phyloP scores from a whole-genome alignment of 1,139 yeast species.

The Petasospora rhodanensis region DNA sequence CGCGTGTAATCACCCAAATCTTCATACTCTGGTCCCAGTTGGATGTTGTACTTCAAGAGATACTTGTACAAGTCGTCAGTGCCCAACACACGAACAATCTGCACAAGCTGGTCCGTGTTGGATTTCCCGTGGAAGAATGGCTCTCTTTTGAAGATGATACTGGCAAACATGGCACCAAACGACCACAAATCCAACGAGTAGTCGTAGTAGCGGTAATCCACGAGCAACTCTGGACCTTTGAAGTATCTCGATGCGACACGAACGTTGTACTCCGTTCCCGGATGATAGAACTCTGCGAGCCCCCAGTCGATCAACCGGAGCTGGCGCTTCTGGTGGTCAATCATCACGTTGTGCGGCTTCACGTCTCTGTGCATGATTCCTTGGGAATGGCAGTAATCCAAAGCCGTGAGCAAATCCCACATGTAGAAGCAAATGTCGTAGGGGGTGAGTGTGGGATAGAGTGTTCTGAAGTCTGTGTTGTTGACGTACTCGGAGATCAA shows the following conservation, averaged over 20 bases:
- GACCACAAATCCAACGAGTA: slow-evolving; percentile 80
- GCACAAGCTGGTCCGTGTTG: slow-evolving; percentile 74
- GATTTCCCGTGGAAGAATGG: slow-evolving; percentile 79
- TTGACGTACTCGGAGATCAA: slow-evolving; percentile 66
- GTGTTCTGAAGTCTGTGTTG: slow-evolving; percentile 66
- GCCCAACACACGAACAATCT: slow-evolving; percentile 72
- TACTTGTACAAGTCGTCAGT: slow-evolving; percentile 62
- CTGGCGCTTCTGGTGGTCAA: slow-evolving; percentile 60
- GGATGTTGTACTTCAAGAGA: slow-evolving; percentile 56
- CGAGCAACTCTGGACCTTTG: slow-evolving; percentile 75
- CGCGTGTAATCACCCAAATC: slow-evolving; percentile 62
- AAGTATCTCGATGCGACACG: slow-evolving; percentile 78
- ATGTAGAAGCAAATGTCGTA: slow-evolving; percentile 67
- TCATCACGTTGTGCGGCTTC: slow-evolving; percentile 82
- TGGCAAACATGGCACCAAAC: slow-evolving; percentile 77
- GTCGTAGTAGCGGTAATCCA: slow-evolving; percentile 71
- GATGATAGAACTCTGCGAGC: slow-evolving; percentile 75
- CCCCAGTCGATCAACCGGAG: slow-evolving; percentile 82
- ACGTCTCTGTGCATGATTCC: slow-evolving; percentile 84
- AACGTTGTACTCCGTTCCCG: slow-evolving; percentile 74
- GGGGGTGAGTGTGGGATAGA: slow-evolving; percentile 62
- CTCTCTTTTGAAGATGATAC: slow-evolving; percentile 69
- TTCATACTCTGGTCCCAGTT: slow-evolving; percentile 62
- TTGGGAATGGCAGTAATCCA: slow-evolving; percentile 76
- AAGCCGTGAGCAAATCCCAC: slow-evolving; percentile 62